phyloP scores from a whole-genome alignment of 2,329 filamentous ascomycete genomes.

The Eurotiales sp. region DNA sequence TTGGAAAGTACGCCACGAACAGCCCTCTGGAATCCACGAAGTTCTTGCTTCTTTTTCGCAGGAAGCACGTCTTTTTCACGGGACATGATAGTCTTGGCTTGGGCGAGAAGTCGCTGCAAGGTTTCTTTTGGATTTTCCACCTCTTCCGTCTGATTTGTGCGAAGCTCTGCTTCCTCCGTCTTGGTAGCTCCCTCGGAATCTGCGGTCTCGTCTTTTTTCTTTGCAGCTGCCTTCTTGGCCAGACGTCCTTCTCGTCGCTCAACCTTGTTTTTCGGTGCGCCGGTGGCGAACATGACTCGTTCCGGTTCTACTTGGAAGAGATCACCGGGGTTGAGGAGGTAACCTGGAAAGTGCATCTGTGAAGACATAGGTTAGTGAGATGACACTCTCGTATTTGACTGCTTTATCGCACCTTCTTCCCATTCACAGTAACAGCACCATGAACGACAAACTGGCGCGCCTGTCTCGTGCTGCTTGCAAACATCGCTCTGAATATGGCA shows the following conservation, averaged over 20 bases:
- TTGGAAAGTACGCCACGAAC: slow-evolving; percentile 62
- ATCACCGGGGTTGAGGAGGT: slow-evolving; percentile 92
- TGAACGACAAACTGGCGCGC: slow-evolving; percentile 93
- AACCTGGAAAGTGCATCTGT: slow-evolving; percentile 93
- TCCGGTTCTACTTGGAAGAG: slow-evolving; percentile 96
- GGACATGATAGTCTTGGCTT: slow-evolving; percentile 59
- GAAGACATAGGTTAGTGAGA: slow-evolving; percentile 11
- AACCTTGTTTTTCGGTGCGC: slow-evolving; percentile 59
- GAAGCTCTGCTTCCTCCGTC: slow-evolving; percentile 24
- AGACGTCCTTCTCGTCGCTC: slow-evolving; percentile 38
- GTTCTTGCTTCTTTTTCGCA: slow-evolving; percentile 69
- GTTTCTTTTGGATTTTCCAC: slow-evolving; percentile 43
- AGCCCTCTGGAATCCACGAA: slow-evolving; percentile 67
- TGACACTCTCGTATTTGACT: neutral
- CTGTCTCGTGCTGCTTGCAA: slow-evolving; percentile 88
- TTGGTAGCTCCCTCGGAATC: slow-evolving; percentile 26
- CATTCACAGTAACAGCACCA: slow-evolving; percentile 91
- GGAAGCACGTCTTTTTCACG: slow-evolving; percentile 52
- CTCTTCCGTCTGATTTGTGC: slow-evolving; percentile 21
- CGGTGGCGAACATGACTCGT: slow-evolving; percentile 82
- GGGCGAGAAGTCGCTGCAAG: slow-evolving; percentile 53
- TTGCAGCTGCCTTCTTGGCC: slow-evolving; percentile 22
- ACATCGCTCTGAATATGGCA: slow-evolving; percentile 89
- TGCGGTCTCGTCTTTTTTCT: slow-evolving; percentile 23
- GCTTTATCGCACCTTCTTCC: slow-evolving; percentile 69